A percentile compares a stretch with the other conserved stretches of the same genome.
Conservation (phyloP, 306 rosid species). For the Quercus dentata region DNA sequence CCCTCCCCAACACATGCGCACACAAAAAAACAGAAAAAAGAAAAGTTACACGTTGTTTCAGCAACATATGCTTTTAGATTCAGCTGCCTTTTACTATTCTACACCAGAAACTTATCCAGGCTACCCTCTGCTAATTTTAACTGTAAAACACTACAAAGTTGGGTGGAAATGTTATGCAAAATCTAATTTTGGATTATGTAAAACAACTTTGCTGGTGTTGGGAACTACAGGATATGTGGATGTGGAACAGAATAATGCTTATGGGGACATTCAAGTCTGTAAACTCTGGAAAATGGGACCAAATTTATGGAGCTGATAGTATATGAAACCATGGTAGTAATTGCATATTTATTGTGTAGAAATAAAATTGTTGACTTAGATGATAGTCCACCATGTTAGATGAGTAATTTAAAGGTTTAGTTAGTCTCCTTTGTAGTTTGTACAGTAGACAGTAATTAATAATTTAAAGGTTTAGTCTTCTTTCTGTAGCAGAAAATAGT, state of each 20-base stretch:
- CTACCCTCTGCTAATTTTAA: neutral
- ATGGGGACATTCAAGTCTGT: slow-evolving; percentile 49
- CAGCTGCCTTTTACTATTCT: neutral
- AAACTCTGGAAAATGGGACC: slow-evolving; percentile 50
- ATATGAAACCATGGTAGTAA: neutral
- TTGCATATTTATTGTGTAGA: slow-evolving; percentile 1
- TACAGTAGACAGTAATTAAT: neutral
- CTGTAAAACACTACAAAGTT: neutral
- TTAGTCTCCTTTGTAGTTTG: slow-evolving; percentile 4
- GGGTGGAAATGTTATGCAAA: neutral
- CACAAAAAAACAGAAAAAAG: neutral
- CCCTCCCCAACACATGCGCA: rapidly evolving
- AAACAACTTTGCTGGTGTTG: slow-evolving; percentile 59
- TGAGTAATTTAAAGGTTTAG: neutral
- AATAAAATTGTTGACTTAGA: neutral
- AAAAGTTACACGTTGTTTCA: neutral
- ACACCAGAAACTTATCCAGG: neutral
- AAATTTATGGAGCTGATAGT: slow-evolving; percentile 26
- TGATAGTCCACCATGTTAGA: neutral
- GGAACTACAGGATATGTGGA: slow-evolving; percentile 56
- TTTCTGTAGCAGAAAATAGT: neutral
- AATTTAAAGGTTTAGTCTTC: neutral
- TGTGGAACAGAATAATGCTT: slow-evolving; percentile 57
- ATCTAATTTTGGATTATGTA: slow-evolving; percentile 1
- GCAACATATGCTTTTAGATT: neutral